These are phyloP conservation scores for Tolypocladium ophioglossoides DNA, from an alignment of 2,329 filamentous ascomycete genomes.

Conservation along the genomic window DNA sequence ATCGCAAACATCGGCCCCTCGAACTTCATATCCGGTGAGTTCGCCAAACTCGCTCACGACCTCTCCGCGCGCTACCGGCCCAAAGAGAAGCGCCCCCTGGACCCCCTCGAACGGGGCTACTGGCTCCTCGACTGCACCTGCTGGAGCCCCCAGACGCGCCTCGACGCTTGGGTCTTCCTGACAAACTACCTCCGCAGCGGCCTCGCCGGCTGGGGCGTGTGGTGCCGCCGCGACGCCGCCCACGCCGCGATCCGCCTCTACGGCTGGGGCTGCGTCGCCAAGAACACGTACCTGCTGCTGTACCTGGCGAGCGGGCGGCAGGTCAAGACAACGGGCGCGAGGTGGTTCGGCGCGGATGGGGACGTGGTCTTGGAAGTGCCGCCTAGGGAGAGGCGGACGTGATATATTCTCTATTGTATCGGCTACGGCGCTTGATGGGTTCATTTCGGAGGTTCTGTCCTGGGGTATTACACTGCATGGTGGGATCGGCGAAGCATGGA, in stretches of 20 bases:
- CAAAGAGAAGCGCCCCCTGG: slow-evolving; percentile 14
- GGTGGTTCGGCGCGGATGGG: slow-evolving; percentile 58
- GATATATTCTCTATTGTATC: neutral
- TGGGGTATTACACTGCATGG: neutral
- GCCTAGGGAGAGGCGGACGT: slow-evolving; percentile 12
- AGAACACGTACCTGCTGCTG: slow-evolving; percentile 64
- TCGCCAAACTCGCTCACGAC: slow-evolving; percentile 40
- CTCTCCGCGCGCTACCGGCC: slow-evolving; percentile 45
- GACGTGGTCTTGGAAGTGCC: slow-evolving; percentile 34
- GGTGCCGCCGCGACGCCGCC: slow-evolving; percentile 34
- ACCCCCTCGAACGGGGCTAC: slow-evolving; percentile 62
- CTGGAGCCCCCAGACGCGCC: slow-evolving; percentile 40
- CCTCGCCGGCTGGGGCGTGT: slow-evolving; percentile 57
- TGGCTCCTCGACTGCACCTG: slow-evolving; percentile 55
- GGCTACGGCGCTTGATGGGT: neutral
- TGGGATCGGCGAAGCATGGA: neutral
- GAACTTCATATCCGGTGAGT: slow-evolving; percentile 46
- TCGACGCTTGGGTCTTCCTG: slow-evolving; percentile 52
- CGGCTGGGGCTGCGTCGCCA: slow-evolving; percentile 65
- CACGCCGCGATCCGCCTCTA: slow-evolving; percentile 50
- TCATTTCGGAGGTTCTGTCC: too few relatives aligned
- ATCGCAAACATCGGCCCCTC: slow-evolving; percentile 30
- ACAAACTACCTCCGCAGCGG: slow-evolving; percentile 48
- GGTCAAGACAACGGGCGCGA: slow-evolving; percentile 44
- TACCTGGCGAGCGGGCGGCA: slow-evolving; percentile 60